Percentiles rank a stretch among this genome's conserved stretches.
Evolutionary conservation across 208 protist genomes (phyloP).

Genomic region (Trypanosomatidae sp.): DNA sequence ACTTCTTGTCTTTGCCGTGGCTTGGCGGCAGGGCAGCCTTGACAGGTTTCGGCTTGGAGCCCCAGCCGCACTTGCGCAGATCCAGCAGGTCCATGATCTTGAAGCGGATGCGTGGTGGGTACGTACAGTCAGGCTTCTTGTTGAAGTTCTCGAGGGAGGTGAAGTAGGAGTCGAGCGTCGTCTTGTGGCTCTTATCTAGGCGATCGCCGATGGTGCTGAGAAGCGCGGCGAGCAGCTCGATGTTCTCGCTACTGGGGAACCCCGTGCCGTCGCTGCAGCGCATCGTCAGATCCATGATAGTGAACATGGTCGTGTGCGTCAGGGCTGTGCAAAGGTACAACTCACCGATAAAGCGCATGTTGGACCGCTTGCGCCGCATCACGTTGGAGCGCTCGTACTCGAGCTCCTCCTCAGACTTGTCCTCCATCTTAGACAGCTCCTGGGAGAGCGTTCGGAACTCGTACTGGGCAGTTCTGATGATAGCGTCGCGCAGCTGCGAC

Average conservation of each 20-base stretch:
- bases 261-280: conserved; percentile 34
- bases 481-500: conserved; percentile 75
- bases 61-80: conserved; percentile 61
- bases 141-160: conserved; percentile 41
- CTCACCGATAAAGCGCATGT: conserved; percentile 89
- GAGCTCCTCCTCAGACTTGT: conserved; percentile 60
- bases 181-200: conserved; percentile 53
- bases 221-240: conserved; percentile 82
- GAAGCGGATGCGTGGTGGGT: conserved; percentile 82
- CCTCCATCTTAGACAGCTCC: conserved; percentile 23
- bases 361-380: conserved; percentile 83
- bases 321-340: conserved; percentile 82
- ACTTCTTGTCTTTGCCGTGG: conserved; percentile 12
- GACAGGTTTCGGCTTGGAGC: conserved; percentile 30
- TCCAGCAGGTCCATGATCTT: conserved; percentile 89
- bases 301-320: conserved; percentile 63
- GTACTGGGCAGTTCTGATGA: conserved; percentile 55
- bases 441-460: conserved; percentile 50
- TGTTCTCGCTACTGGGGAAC: conserved; percentile 63
- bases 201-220: conserved; percentile 71
- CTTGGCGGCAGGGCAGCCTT: conserved; percentile 16
- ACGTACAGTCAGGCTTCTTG: conserved; percentile 53
- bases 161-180: conserved; percentile 62
- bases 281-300: conserved; percentile 69
- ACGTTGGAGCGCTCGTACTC: conserved; percentile 59